Conservation (phyloP, 441 rosid genomes). For the Corymbia calophylla region DNA sequence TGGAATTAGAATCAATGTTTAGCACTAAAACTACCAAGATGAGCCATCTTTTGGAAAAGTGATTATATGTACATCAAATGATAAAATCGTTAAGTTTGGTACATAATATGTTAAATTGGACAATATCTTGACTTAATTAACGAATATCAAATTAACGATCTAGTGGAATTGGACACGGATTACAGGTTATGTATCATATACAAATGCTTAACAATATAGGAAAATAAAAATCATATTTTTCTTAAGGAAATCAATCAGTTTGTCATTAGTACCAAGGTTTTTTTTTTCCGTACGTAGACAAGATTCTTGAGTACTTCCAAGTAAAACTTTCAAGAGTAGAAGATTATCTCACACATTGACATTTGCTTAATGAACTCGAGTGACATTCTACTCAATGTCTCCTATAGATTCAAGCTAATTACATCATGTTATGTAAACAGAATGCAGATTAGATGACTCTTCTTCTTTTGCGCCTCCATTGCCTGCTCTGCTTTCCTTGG, state of each 20-base stretch:
- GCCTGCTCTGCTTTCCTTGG: background rate
- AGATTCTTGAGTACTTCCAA: background rate
- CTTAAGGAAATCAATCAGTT: background rate
- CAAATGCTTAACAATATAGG: background rate
- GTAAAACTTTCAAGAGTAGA: background rate
- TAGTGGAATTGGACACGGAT: too few relatives aligned
- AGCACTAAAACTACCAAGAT: accelerated
- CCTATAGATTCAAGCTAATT: background rate
- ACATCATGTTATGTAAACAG: background rate
- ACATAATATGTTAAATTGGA: too few relatives aligned
- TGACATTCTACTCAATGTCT: too few relatives aligned
- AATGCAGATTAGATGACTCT: background rate
- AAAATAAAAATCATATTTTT: background rate
- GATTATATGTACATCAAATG: background rate
- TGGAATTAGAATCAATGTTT: background rate
- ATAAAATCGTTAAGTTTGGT: background rate
- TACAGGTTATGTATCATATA: too few relatives aligned
- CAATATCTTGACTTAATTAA: too few relatives aligned
- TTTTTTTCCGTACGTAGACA: background rate
- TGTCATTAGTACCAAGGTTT: background rate
- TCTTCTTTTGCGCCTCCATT: background rate
- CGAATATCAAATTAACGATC: too few relatives aligned
- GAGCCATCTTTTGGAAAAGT: background rate
- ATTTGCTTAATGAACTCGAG: too few relatives aligned
- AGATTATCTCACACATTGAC: background rate